These are phyloP conservation scores for Chamaecrista fasciculata DNA, from an alignment of 306 rosid species.

Conservation along the genomic window DNA sequence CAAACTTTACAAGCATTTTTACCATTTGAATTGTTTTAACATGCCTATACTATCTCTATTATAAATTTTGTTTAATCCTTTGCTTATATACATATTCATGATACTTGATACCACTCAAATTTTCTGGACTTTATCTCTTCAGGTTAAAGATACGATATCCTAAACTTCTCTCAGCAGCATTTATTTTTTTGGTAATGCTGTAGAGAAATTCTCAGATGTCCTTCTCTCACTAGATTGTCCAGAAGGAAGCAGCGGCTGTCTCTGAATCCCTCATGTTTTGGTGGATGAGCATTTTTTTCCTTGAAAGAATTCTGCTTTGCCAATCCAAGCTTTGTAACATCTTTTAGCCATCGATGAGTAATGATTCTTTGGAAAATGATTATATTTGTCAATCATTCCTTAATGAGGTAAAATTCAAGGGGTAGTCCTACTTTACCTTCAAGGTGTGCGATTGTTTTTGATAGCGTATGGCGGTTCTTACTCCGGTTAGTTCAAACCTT, in stretches of 20 bases:
- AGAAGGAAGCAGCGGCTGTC: slow-evolving; percentile 9
- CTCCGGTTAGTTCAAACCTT: slow-evolving; percentile 24
- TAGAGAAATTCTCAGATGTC: not conserved
- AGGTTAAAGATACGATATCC: slow-evolving; percentile 32
- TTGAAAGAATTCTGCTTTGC: not conserved
- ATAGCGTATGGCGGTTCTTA: slow-evolving; percentile 49
- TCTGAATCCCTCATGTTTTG: not conserved
- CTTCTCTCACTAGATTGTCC: slow-evolving; percentile 19
- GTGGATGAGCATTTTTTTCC: not conserved
- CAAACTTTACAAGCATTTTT: not conserved
- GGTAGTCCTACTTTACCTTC: slow-evolving; percentile 21
- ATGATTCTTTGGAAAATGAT: slow-evolving; percentile 4
- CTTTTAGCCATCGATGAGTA: not conserved
- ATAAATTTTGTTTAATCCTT: not conserved
- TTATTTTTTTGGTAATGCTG: slow-evolving; percentile 14
- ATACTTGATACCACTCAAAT: slow-evolving; percentile 26
- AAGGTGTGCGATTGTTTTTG: slow-evolving; percentile 25
- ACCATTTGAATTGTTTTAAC: slow-evolving; percentile 4
- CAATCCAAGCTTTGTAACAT: slow-evolving; percentile 8
- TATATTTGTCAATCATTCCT: not conserved
- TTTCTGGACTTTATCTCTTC: slow-evolving; percentile 34
- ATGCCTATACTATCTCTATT: not conserved
- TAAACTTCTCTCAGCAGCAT: slow-evolving; percentile 14
- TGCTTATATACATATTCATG: slow-evolving; percentile 18
- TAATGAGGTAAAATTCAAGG: slow-evolving; percentile 31